These are phyloP conservation scores for Talaromyces nanjingensis DNA, from an alignment of 495 filamentous ascomycete species.

Conservation along the genomic window DNA sequence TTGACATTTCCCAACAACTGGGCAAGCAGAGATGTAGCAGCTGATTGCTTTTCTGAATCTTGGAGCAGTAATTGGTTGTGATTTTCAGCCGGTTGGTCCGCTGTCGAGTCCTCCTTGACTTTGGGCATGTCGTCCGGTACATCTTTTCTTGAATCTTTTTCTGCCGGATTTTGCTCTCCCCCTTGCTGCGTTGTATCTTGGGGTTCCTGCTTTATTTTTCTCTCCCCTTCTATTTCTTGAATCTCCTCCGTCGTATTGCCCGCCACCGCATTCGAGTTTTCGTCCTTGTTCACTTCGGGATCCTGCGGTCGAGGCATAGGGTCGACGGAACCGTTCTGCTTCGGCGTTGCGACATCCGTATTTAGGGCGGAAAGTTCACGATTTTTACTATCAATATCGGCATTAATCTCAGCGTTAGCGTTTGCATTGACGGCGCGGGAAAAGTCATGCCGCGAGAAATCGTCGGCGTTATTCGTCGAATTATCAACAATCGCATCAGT, in stretches of 20 bases:
- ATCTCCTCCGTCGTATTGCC: background rate
- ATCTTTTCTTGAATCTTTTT: background rate
- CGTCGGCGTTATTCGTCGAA: background rate
- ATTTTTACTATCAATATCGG: background rate
- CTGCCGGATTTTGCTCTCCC: background rate
- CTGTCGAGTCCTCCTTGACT: background rate
- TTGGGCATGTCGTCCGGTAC: background rate
- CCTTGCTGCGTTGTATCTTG: background rate
- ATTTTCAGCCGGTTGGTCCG: background rate
- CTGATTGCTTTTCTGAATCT: conserved; percentile 24
- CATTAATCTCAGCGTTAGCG: background rate
- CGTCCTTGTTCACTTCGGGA: background rate
- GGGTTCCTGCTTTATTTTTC: conserved; percentile 1
- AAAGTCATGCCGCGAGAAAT: background rate
- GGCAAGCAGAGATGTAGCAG: conserved; percentile 38
- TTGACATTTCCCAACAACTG: conserved; percentile 31
- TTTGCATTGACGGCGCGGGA: background rate
- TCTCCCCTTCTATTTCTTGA: background rate
- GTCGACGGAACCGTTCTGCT: background rate
- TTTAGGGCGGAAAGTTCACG: background rate
- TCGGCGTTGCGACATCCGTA: background rate
- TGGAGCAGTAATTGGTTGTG: background rate
- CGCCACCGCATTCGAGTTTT: background rate
- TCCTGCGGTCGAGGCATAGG: background rate
- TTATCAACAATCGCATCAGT: conserved; percentile 1